Base-by-base conservation (phyloP, 2,329 filamentous ascomycete genomes). In the Trichoderma sp. region DNA sequence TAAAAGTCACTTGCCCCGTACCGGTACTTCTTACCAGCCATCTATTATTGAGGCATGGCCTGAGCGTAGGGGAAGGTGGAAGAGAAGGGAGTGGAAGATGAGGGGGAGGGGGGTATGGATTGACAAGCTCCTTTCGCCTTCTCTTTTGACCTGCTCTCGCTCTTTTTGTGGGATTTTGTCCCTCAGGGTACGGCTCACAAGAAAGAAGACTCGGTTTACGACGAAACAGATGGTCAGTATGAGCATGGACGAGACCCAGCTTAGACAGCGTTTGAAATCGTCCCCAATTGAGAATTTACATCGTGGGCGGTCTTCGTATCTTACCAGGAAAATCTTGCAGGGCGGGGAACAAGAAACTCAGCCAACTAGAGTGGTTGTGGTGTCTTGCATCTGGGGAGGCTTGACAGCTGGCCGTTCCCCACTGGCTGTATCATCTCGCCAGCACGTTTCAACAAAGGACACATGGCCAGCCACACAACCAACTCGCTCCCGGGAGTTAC, bases 381-480 rank as follows among this genome's bases (percentile, higher is more conserved):
- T 71, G 70, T 72, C 70, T 70, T 68, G 69, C 63, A 70, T 71
- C 59, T 70, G 63, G 68, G 61, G 52, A 70, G 72, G 71, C 71
- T 75, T 76, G 75, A 76, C 76, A 77, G 73, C 73, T 77, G 75
- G 75, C 75, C 68, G 69, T 70, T 71, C 70, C 74, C 75, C 72
- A 76, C 74, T 75, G 76, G 76, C 75, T 76, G 72, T 70, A 68
- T 60, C 71, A 71, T 71, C 72, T 72, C 72, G 70, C 72, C 75
- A 75, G 73, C 74, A 75, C 76, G 76, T 79, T 79, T 79, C 76
- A 79, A 77, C 73, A 73, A 76, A 74, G 70, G 75, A 77, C 77
- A 79, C 77, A 78, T 78, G 77, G 76, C 75, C 74, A 78, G 76
- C 75, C 76, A 78, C 75, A 76, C 61, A 70, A 70, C 72, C 71